These are phyloP conservation scores for Cyclostephanos invisitatus DNA, from an alignment of 108 stramenopile species.

Conservation along the genomic window DNA sequence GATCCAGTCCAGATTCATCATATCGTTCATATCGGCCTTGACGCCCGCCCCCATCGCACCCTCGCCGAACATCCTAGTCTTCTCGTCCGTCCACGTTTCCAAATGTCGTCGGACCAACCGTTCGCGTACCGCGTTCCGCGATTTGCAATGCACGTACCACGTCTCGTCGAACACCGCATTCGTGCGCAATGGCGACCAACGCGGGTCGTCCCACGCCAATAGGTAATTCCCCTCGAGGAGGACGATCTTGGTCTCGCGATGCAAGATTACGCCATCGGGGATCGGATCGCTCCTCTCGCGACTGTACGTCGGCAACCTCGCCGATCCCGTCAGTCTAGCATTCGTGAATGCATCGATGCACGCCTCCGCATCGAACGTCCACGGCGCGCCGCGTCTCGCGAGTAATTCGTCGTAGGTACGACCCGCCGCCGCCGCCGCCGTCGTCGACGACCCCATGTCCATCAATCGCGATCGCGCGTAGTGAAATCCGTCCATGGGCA, in stretches of 20 bases:
- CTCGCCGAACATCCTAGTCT: constrained; percentile 60
- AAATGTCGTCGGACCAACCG: constrained; percentile 57
- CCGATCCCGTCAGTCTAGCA: constrained; percentile 42
- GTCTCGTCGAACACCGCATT: constrained; percentile 68
- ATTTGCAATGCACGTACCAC: constrained; percentile 59
- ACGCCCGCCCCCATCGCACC: constrained; percentile 48
- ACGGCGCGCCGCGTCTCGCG: constrained; percentile 66
- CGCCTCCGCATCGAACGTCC: constrained; percentile 71
- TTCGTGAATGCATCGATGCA: constrained; percentile 40
- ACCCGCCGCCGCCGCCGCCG: background rate
- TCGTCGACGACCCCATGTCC: constrained; percentile 5
- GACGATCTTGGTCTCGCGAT: constrained; percentile 53
- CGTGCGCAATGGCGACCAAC: constrained; percentile 51
- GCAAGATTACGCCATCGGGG: constrained; percentile 40
- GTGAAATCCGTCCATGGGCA: constrained; percentile 84
- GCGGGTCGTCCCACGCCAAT: constrained; percentile 40
- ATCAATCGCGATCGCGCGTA: constrained; percentile 46
- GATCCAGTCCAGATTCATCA: constrained; percentile 47
- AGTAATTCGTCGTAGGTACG: constrained; percentile 40
- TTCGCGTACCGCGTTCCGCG: constrained; percentile 40
- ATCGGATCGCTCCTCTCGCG: constrained; percentile 67
- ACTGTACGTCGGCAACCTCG: constrained; percentile 57
- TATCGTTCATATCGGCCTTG: constrained; percentile 64
- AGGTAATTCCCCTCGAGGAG: constrained; percentile 77
- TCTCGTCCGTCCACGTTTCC: constrained; percentile 62